Evolutionary conservation across 192 early-diverging fungal genomes (phyloP).

Genomic region (Coemansia sp.): DNA sequence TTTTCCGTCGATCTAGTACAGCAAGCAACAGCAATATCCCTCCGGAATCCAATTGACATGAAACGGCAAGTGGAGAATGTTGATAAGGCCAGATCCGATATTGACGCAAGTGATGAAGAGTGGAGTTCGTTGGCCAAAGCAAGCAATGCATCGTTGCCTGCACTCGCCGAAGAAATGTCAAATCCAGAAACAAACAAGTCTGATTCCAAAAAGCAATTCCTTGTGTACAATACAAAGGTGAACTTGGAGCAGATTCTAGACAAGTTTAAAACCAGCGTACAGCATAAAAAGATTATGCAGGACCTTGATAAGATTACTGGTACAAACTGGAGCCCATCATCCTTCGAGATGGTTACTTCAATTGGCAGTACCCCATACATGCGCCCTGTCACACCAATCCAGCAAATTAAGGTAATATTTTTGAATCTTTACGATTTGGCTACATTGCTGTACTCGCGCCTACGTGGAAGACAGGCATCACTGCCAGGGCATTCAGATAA

Average conservation of each 20-base stretch:
- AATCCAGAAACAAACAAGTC: not conserved
- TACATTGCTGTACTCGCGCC: conserved; percentile 8
- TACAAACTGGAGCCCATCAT: conserved; percentile 23
- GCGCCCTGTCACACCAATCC: conserved; percentile 41
- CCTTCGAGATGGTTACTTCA: conserved; percentile 34
- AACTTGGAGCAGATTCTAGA: conserved; percentile 23
- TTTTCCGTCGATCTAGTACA: conserved; percentile 57
- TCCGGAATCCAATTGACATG: no score
- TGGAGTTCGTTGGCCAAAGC: conserved; percentile 27
- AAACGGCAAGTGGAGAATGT: not conserved
- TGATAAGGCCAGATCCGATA: not conserved
- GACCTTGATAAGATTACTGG: conserved; percentile 28
- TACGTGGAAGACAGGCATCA: conserved; percentile 4
- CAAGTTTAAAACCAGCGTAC: conserved; percentile 22
- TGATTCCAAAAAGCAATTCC: conserved; percentile 11
- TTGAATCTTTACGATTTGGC: conserved; percentile 38
- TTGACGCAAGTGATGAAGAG: conserved; percentile 19
- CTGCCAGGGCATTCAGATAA: conserved; percentile 13
- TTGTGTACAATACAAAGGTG: conserved; percentile 29
- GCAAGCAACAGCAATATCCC: conserved; percentile 29
- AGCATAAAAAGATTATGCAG: conserved; percentile 4
- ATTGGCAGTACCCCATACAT: conserved; percentile 29
- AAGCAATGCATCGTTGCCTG: conserved; percentile 1
- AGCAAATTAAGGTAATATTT: conserved; percentile 40
- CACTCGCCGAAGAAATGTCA: not conserved